Evolutionary conservation across 306 rosid species (phyloP).

Genomic region (Senna tora): DNA sequence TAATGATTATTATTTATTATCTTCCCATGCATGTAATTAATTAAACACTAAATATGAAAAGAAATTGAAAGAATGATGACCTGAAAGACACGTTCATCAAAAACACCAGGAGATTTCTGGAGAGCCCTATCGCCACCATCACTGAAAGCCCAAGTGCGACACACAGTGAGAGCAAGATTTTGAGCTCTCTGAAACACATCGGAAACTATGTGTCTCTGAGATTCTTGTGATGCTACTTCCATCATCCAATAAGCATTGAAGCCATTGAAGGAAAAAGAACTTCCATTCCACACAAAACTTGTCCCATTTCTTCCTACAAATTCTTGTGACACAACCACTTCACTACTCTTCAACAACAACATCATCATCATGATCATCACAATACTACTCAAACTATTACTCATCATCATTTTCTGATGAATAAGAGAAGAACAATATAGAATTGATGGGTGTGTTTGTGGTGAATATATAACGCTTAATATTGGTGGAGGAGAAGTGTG

Average conservation of each 20-base stretch:
- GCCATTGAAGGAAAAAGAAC: slow-evolving; percentile 49
- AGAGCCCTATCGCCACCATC: slow-evolving; percentile 49
- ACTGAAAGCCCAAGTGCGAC: slow-evolving; percentile 52
- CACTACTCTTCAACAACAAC: not conserved
- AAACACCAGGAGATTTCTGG: slow-evolving; percentile 48
- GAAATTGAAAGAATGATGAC: slow-evolving; percentile 7
- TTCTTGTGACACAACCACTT: not conserved
- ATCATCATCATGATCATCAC: not conserved
- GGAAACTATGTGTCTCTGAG: slow-evolving; percentile 33
- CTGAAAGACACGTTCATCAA: slow-evolving; percentile 46
- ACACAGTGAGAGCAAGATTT: slow-evolving; percentile 39
- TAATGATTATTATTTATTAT: no score
- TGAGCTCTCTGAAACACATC: slow-evolving; percentile 44
- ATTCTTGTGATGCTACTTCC: slow-evolving; percentile 42
- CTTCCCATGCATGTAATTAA: no score
- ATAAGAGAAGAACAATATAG: no score
- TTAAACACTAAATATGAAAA: no score
- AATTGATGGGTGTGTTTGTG: no score
- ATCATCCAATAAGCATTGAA: slow-evolving; percentile 61
- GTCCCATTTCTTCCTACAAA: slow-evolving; percentile 39
- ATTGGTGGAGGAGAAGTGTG: no score
- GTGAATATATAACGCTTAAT: no score
- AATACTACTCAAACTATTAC: not conserved
- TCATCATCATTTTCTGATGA: not conserved
- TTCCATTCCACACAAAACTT: slow-evolving; percentile 34